These are phyloP conservation scores for Mycena haematopus DNA, from an alignment of 768 basidiomycete genomes.

Conservation along the genomic window DNA sequence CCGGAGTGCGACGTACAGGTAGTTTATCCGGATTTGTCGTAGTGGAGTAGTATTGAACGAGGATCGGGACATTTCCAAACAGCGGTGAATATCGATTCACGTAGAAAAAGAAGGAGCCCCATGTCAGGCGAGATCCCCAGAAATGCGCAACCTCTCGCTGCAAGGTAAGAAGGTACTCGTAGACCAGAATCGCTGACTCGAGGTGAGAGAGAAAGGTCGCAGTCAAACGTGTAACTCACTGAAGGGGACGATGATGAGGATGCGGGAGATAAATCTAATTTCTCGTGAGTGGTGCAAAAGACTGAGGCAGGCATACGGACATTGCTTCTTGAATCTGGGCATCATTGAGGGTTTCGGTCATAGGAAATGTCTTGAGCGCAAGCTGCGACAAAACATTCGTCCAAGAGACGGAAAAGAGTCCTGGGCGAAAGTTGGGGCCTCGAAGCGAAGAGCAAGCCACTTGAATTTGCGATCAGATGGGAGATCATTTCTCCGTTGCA, in stretches of 20 bases:
- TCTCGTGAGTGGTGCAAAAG: background rate
- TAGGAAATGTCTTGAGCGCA: conserved; percentile 7
- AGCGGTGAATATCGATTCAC: conserved; percentile 50
- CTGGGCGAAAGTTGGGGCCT: background rate
- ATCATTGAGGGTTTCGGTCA: conserved; percentile 10
- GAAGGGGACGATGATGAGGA: conserved; percentile 34
- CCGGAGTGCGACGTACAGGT: conserved; percentile 31
- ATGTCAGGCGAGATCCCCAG: conserved; percentile 46
- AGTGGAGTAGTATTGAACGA: conserved; percentile 42
- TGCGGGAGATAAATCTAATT: conserved; percentile 12
- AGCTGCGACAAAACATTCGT: conserved; percentile 1
- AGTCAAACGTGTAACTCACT: conserved; percentile 29
- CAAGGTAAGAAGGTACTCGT: conserved; percentile 56
- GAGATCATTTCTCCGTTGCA: no score
- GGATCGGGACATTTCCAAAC: conserved; percentile 45
- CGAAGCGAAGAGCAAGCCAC: no score
- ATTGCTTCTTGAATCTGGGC: conserved; percentile 14
- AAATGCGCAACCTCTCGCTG: conserved; percentile 47
- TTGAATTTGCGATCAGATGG: background rate
- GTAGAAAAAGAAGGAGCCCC: conserved; percentile 46
- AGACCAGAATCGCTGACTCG: conserved; percentile 44
- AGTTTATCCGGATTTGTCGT: conserved; percentile 36
- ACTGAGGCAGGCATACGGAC: background rate
- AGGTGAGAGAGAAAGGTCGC: background rate
- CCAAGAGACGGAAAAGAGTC: background rate